phyloP scores from a whole-genome alignment of 306 rosid species.

The Acacia confusa region DNA sequence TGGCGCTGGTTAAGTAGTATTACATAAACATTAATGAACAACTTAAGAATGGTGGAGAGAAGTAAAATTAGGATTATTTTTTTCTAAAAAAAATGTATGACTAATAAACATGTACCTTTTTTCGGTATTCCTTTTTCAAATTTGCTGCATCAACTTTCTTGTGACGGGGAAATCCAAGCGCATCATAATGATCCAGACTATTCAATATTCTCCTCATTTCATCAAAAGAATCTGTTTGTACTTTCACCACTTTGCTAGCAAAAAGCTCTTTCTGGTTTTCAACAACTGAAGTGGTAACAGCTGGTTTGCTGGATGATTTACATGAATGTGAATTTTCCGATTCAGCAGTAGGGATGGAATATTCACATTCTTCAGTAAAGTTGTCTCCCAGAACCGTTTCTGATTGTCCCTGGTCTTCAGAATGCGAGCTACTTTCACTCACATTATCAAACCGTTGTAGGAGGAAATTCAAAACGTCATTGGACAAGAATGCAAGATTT shows the following conservation, averaged over 20 bases:
- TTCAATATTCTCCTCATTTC: conserved; percentile 85
- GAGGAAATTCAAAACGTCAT: conserved; percentile 67
- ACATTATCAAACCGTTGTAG: conserved; percentile 90
- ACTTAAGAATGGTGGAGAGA: background rate
- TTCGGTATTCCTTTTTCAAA: conserved; percentile 83
- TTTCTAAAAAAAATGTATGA: background rate
- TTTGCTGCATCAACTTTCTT: conserved; percentile 65
- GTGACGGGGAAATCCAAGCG: conserved; percentile 79
- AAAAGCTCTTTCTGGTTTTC: conserved; percentile 54
- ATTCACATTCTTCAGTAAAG: conserved; percentile 68
- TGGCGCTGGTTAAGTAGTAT: background rate
- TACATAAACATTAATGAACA: conserved; percentile 7
- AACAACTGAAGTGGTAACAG: conserved; percentile 52
- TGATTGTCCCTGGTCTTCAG: conserved; percentile 79
- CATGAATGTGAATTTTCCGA: conserved; percentile 74
- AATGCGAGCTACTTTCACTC: conserved; percentile 64
- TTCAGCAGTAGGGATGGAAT: conserved; percentile 59
- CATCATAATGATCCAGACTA: conserved; percentile 81
- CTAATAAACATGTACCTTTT: conserved; percentile 54
- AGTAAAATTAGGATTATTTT: background rate
- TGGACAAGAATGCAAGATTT: conserved; percentile 88
- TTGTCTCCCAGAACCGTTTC: conserved; percentile 71
- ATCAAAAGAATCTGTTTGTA: conserved; percentile 58
- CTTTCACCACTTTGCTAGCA: conserved; percentile 55
- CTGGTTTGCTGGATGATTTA: conserved; percentile 66